phyloP scores from a whole-genome alignment of 768 basidiomycete species.

The Amanita fuliginea region DNA sequence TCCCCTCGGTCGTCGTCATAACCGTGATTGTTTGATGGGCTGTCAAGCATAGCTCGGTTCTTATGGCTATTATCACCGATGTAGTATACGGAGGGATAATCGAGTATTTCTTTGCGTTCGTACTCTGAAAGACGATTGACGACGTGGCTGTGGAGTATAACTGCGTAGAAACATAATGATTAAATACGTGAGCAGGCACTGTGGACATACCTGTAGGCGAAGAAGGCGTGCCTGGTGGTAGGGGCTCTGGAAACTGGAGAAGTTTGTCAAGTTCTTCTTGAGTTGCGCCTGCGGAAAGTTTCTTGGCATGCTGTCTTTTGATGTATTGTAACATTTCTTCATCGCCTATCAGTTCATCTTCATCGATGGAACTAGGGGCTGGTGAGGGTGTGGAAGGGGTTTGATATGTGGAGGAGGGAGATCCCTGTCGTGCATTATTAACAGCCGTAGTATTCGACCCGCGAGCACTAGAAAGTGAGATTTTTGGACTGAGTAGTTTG shows the following conservation, averaged over 20 bases:
- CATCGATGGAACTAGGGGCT: slow-evolving; percentile 63
- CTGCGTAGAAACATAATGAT: slow-evolving; percentile 23
- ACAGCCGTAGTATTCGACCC: slow-evolving; percentile 27
- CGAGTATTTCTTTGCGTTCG: slow-evolving; percentile 85
- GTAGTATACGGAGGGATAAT: slow-evolving; percentile 77
- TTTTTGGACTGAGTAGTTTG: slow-evolving; percentile 74
- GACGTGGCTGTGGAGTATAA: slow-evolving; percentile 53
- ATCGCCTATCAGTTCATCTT: slow-evolving; percentile 82
- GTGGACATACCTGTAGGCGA: slow-evolving; percentile 56
- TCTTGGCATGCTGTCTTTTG: slow-evolving; percentile 81
- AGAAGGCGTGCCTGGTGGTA: slow-evolving; percentile 51
- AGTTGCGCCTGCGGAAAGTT: slow-evolving; percentile 68
- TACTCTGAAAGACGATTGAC: slow-evolving; percentile 71
- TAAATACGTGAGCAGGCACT: not conserved
- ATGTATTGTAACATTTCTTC: slow-evolving; percentile 98
- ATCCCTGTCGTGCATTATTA: slow-evolving; percentile 36
- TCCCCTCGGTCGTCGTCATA: slow-evolving; percentile 99
- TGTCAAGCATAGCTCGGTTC: slow-evolving; percentile 66
- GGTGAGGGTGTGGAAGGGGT: slow-evolving; percentile 83
- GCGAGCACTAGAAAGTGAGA: slow-evolving; percentile 47
- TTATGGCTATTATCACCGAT: slow-evolving; percentile 75
- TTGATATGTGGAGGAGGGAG: slow-evolving; percentile 64
- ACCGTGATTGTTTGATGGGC: slow-evolving; percentile 77
- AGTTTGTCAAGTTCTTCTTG: slow-evolving; percentile 84
- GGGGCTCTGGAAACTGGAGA: slow-evolving; percentile 88